Evolutionary conservation across 139 green algal genomes (phyloP).

Genomic region (Tetraselmis chui): DNA sequence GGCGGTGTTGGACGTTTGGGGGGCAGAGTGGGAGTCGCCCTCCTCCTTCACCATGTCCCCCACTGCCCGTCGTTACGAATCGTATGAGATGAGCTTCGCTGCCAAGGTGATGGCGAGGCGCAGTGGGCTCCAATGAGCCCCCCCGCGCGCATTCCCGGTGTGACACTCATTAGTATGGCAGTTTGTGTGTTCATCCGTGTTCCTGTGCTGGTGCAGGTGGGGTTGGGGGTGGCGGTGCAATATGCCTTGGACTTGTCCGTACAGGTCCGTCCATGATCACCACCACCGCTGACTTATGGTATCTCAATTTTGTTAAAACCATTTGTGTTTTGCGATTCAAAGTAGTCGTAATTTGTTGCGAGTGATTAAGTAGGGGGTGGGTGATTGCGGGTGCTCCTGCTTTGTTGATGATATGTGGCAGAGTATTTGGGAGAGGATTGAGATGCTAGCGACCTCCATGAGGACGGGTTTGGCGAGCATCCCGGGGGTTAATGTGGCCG

Average conservation of each 20-base stretch:
- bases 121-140: no score
- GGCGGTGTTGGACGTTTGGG: constrained; percentile 41
- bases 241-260: constrained; percentile 39
- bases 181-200: not conserved
- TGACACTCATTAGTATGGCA: not conserved
- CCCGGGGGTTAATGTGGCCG: constrained; percentile 30
- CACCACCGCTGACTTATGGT: no score
- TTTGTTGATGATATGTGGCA: no score
- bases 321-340: no score
- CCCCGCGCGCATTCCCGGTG: no score
- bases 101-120: constrained; percentile 54
- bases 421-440: constrained; percentile 37
- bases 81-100: constrained; percentile 60
- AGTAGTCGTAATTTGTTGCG: no score
- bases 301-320: no score
- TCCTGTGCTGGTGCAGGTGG: constrained; percentile 24
- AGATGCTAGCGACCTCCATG: constrained; percentile 28
- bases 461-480: constrained; percentile 23
- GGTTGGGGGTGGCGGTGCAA: constrained; percentile 50
- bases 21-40: constrained; percentile 31
- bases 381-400: no score
- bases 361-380: no score
- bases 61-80: constrained; percentile 46
- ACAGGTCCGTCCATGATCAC: no score
- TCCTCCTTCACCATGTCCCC: constrained; percentile 33